phyloP scores from a whole-genome alignment of 164 flowering plant species.

The Houttuynia cordata region DNA sequence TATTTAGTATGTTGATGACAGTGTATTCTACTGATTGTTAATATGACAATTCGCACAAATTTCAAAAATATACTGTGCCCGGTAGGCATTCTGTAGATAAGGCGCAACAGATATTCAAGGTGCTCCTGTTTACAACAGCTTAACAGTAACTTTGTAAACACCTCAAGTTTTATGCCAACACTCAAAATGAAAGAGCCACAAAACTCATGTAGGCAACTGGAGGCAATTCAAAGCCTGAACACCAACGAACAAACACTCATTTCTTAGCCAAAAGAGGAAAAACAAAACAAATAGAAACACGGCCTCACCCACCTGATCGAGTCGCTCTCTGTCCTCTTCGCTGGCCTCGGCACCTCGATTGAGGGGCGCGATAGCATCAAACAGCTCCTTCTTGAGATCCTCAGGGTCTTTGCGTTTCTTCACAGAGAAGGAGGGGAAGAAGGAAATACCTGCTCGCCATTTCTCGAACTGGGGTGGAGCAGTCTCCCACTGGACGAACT shows the following conservation, averaged over 20 bases:
- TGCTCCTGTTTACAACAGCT: not conserved
- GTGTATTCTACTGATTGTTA: too few species aligned
- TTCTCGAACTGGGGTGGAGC: conserved; percentile 5
- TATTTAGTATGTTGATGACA: too few species aligned
- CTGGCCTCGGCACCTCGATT: conserved; percentile 87
- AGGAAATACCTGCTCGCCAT: conserved; percentile 62
- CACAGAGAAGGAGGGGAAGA: conserved; percentile 51
- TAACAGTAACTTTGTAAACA: not conserved
- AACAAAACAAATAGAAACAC: not conserved
- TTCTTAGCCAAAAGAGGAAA: too few species aligned
- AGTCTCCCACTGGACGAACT: not conserved
- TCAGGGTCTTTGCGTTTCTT: conserved; percentile 40
- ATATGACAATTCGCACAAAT: not conserved
- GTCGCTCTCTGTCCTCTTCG: conserved; percentile 47
- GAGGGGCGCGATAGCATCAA: conserved; percentile 55
- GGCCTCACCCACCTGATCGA: conserved; percentile 41
- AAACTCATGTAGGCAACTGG: not conserved
- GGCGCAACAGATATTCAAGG: not conserved
- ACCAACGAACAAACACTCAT: not conserved
- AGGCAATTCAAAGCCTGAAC: not conserved
- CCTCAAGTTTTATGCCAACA: too few species aligned
- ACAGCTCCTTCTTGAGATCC: conserved; percentile 58
- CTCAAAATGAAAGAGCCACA: too few species aligned
- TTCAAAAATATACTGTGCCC: not conserved
- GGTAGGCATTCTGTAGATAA: not conserved